Conservation (phyloP, 345 rosid species). For the Anacardium occidentale region DNA sequence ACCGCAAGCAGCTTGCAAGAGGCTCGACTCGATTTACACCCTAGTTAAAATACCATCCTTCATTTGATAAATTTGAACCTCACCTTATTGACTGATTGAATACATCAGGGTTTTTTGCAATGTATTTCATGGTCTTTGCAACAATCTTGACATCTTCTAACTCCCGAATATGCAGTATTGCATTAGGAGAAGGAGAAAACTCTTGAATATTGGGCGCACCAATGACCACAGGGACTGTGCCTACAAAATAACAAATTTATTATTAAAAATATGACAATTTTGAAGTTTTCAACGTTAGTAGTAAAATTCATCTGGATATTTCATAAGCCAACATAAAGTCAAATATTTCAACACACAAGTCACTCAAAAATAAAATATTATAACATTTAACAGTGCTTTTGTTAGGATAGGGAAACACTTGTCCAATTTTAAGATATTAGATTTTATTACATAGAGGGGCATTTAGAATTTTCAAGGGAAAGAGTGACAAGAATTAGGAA, state of each 20-base stretch:
- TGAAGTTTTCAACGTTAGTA: not conserved
- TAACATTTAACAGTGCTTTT: not conserved
- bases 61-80: not conserved
- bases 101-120: slow-evolving; percentile 65
- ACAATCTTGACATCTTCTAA: slow-evolving; percentile 55
- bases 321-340: not conserved
- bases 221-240: slow-evolving; percentile 84
- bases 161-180: slow-evolving; percentile 67
- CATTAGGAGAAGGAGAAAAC: slow-evolving; percentile 65
- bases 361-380: not conserved
- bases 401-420: too few relatives aligned
- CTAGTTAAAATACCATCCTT: not conserved
- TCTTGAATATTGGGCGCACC: slow-evolving; percentile 95
- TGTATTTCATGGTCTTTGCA: slow-evolving; percentile 71
- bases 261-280: not conserved
- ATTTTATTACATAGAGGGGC: too few relatives aligned
- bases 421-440: too few relatives aligned
- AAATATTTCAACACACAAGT: not conserved
- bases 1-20: too few relatives aligned
- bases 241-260: slow-evolving; percentile 31
- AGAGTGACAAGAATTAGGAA: too few relatives aligned
- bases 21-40: too few relatives aligned
- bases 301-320: not conserved
- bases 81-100: slow-evolving; percentile 78
- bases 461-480: too few relatives aligned